Percentiles rank a stretch among this genome's conserved stretches.
Conservation (phyloP, 2,329 filamentous ascomycete genomes). For the Geosmithia flava region DNA sequence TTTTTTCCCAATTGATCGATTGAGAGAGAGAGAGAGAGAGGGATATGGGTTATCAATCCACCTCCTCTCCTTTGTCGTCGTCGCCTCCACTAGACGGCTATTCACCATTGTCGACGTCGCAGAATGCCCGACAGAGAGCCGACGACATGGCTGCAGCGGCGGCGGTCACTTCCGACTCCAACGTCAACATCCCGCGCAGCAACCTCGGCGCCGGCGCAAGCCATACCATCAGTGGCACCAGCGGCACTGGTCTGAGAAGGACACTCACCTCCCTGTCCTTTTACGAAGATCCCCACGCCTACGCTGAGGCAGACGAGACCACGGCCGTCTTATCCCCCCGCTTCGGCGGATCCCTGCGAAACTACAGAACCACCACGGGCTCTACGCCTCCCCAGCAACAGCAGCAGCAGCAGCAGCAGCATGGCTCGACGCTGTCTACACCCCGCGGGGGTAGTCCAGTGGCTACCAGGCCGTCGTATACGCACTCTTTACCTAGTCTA, state of each 20-base stretch:
- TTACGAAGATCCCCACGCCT: constrained; percentile 8
- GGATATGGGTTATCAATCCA: neutral
- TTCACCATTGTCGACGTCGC: neutral
- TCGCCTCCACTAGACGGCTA: neutral
- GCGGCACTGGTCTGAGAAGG: neutral
- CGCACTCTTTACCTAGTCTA: neutral
- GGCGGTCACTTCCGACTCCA: constrained; percentile 5
- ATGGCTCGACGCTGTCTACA: too few species aligned
- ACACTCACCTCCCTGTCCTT: constrained; percentile 2
- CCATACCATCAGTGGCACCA: constrained; percentile 1
- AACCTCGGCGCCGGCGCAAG: neutral
- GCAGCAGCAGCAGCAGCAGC: too few species aligned
- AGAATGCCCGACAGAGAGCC: constrained; percentile 30
- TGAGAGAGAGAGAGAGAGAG: neutral
- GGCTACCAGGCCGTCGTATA: neutral
- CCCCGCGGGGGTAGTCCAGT: neutral
- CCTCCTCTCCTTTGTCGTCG: neutral
- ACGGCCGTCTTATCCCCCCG: constrained; percentile 11
- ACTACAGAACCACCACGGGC: neutral
- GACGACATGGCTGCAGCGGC: constrained; percentile 20
- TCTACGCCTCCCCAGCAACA: neutral
- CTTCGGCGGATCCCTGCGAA: neutral
- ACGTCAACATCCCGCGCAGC: constrained; percentile 1
- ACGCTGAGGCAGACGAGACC: constrained; percentile 20
- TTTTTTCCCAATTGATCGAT: too few species aligned